Conservation (phyloP, 2,329 filamentous ascomycete genomes). For the Claviceps paspali region DNA sequence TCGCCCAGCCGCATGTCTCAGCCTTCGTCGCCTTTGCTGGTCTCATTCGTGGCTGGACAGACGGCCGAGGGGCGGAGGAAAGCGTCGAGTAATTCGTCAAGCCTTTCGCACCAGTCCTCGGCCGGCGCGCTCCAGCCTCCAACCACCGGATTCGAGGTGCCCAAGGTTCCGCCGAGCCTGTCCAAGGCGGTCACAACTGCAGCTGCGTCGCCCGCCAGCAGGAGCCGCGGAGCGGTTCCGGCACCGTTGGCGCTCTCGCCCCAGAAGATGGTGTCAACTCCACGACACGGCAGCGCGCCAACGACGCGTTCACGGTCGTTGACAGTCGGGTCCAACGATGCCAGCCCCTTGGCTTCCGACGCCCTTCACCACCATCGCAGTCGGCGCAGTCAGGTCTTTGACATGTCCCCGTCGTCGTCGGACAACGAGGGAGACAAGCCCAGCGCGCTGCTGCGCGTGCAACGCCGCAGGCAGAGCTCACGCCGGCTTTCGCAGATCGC, state of each 20-base stretch:
- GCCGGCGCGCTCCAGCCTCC: conserved; percentile 51
- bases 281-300: conserved; percentile 44
- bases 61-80: conserved; percentile 69
- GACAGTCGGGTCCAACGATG: conserved; percentile 88
- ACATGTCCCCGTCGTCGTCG: conserved; percentile 92
- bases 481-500: conserved; percentile 83
- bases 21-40: conserved; percentile 61
- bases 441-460: conserved; percentile 79
- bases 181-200: conserved; percentile 44
- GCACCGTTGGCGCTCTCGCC: conserved; percentile 42
- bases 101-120: conserved; percentile 59
- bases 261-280: conserved; percentile 45
- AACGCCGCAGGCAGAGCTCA: conserved; percentile 90
- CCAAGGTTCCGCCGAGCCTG: conserved; percentile 43
- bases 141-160: conserved; percentile 55
- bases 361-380: conserved; percentile 70
- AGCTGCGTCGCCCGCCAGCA: conserved; percentile 43
- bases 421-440: conserved; percentile 93
- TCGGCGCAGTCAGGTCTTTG: conserved; percentile 83
- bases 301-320: conserved; percentile 69
- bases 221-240: conserved; percentile 35
- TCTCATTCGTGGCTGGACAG: conserved; percentile 83
- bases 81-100: conserved; percentile 78
- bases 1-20: conserved; percentile 72
- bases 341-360: conserved; percentile 56